phyloP scores from a whole-genome alignment of 805 yeast genomes.

The Naumovozyma castellii region DNA sequence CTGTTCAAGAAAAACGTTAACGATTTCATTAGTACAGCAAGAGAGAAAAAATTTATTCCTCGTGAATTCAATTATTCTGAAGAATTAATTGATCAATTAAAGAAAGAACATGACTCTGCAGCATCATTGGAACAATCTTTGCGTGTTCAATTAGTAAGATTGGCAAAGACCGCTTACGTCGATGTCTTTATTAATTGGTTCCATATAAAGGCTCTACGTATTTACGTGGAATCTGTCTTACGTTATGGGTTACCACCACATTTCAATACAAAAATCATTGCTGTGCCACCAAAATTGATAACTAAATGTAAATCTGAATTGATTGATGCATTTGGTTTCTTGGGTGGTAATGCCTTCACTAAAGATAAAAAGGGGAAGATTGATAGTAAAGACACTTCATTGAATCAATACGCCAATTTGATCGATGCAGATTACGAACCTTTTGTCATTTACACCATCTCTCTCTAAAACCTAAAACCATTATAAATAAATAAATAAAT shows the following conservation, averaged over 20 bases:
- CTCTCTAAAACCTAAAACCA: conserved; percentile 6
- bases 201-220: conserved; percentile 78
- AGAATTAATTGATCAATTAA: conserved; percentile 57
- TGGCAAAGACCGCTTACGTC: conserved; percentile 81
- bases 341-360: conserved; percentile 83
- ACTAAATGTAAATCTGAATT: conserved; percentile 60
- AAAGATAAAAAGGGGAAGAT: conserved; percentile 58
- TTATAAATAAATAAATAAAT: too few species aligned
- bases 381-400: conserved; percentile 46
- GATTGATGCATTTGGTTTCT: conserved; percentile 68
- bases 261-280: conserved; percentile 47
- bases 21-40: conserved; percentile 57
- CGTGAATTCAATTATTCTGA: conserved; percentile 87
- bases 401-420: conserved; percentile 81
- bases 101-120: conserved; percentile 71
- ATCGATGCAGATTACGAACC: conserved; percentile 96
- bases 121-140: conserved; percentile 63
- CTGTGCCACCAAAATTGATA: conserved; percentile 38
- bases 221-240: conserved; percentile 85
- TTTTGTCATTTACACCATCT: conserved; percentile 66
- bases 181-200: conserved; percentile 82
- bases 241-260: conserved; percentile 96
- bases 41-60: conserved; percentile 86
- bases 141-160: conserved; percentile 67
- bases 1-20: conserved; percentile 72